phyloP scores from a whole-genome alignment of 2,329 filamentous ascomycete species.

The Exophiala viscosa region DNA sequence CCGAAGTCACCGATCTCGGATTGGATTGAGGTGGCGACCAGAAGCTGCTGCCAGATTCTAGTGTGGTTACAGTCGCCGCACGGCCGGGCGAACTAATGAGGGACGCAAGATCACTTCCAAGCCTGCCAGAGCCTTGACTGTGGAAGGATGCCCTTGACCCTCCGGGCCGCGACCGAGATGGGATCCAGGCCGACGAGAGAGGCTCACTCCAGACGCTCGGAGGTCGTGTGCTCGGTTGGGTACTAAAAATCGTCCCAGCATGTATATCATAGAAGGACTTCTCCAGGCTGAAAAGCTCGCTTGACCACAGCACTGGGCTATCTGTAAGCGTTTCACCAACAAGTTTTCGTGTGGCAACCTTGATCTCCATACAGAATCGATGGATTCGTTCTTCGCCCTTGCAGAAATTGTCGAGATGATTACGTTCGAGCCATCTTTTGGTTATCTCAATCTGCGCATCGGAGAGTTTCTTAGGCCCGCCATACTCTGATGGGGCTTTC shows the following conservation, averaged over 20 bases:
- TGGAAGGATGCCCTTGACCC: constrained; percentile 56
- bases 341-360: constrained; percentile 78
- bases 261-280: constrained; percentile 41
- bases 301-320: constrained; percentile 86
- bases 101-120: constrained; percentile 58
- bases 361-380: constrained; percentile 85
- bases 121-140: constrained; percentile 64
- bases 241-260: constrained; percentile 45
- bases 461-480: constrained; percentile 91
- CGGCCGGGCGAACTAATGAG: constrained; percentile 56
- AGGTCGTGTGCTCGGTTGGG: constrained; percentile 37
- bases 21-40: constrained; percentile 74
- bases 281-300: constrained; percentile 79
- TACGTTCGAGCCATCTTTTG: constrained; percentile 73
- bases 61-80: constrained; percentile 67
- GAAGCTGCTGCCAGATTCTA: constrained; percentile 74
- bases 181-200: constrained; percentile 30
- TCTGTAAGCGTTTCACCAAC: constrained; percentile 80
- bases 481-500: constrained; percentile 75
- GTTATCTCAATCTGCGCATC: constrained; percentile 91
- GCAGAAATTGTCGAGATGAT: constrained; percentile 87
- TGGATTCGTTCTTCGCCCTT: constrained; percentile 92
- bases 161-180: constrained; percentile 31
- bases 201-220: constrained; percentile 46
- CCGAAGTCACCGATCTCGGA: constrained; percentile 35